These are phyloP conservation scores for Sporisorium iseilematis-ciliati DNA, from an alignment of 1,284 basidiomycete species.

Conservation along the genomic window DNA sequence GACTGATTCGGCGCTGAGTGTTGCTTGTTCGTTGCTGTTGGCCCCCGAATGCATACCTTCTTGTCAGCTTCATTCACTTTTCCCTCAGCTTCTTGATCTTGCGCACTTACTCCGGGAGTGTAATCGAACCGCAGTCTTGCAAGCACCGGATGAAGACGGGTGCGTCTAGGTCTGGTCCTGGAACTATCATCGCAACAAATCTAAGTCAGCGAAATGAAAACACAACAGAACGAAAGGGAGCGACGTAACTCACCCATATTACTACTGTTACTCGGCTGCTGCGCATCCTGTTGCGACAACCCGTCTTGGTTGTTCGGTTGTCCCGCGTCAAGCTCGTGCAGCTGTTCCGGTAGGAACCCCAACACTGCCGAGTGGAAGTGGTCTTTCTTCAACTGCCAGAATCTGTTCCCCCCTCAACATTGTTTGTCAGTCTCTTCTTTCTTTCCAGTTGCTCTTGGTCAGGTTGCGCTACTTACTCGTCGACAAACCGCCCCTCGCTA, in stretches of 20 bases:
- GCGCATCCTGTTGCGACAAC: conserved; percentile 18
- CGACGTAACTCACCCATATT: conserved; percentile 55
- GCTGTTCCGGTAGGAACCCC: conserved; percentile 55
- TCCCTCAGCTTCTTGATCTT: not conserved
- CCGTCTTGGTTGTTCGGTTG: conserved; percentile 12
- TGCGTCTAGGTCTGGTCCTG: conserved; percentile 54
- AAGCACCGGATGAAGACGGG: conserved; percentile 66
- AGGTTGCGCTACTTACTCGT: conserved; percentile 24
- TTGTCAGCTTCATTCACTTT: not conserved
- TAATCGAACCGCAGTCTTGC: conserved; percentile 58
- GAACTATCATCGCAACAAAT: conserved; percentile 30
- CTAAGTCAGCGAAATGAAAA: too few species aligned
- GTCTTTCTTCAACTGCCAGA: conserved; percentile 47
- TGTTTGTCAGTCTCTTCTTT: too few species aligned
- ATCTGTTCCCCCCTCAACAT: conserved; percentile 26
- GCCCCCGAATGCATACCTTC: not conserved
- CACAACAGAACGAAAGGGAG: too few species aligned
- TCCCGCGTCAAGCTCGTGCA: conserved; percentile 50
- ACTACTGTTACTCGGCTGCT: conserved; percentile 19
- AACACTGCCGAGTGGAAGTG: conserved; percentile 55
- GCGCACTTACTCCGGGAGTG: conserved; percentile 53
- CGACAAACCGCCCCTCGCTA: conserved; percentile 52
- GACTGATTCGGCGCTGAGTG: conserved; percentile 50
- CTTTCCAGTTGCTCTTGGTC: not conserved
- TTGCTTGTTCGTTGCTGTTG: conserved; percentile 51